These are phyloP conservation scores for Ophiostoma piceae DNA, from an alignment of 2,329 filamentous ascomycete species.

Conservation along the genomic window DNA sequence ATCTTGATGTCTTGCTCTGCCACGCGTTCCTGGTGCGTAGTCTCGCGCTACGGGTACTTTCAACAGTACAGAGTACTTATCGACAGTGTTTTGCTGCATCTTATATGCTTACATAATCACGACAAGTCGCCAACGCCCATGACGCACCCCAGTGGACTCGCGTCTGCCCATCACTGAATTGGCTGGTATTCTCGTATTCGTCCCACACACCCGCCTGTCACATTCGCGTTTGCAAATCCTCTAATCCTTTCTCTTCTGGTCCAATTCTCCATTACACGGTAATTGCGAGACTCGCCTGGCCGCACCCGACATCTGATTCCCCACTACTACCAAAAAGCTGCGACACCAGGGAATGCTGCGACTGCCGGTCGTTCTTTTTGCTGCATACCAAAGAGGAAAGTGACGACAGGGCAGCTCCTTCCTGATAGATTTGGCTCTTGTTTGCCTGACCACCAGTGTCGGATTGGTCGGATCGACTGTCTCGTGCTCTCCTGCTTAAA, in stretches of 20 bases:
- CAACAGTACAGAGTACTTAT: background rate
- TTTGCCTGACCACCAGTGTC: background rate
- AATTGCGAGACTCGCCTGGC: slow-evolving; percentile 6
- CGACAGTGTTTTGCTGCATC: background rate
- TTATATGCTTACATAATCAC: background rate
- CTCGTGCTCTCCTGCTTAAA: slow-evolving; percentile 11
- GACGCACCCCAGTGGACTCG: slow-evolving; percentile 8
- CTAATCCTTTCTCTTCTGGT: background rate
- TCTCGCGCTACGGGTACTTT: background rate
- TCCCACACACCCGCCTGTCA: background rate
- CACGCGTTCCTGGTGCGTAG: background rate
- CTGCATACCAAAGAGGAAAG: background rate
- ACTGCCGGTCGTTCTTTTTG: background rate
- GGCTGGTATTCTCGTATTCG: slow-evolving; percentile 14
- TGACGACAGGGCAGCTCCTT: slow-evolving; percentile 14
- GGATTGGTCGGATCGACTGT: background rate
- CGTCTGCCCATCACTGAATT: background rate
- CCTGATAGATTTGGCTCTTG: background rate
- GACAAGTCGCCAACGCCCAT: background rate
- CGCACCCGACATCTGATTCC: background rate
- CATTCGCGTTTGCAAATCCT: background rate
- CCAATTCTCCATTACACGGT: background rate
- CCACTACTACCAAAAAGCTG: slow-evolving; percentile 5
- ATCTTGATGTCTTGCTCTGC: background rate
- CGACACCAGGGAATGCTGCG: background rate